phyloP scores from a whole-genome alignment of 2,329 filamentous ascomycete species.

The Beauveria brongniartii region DNA sequence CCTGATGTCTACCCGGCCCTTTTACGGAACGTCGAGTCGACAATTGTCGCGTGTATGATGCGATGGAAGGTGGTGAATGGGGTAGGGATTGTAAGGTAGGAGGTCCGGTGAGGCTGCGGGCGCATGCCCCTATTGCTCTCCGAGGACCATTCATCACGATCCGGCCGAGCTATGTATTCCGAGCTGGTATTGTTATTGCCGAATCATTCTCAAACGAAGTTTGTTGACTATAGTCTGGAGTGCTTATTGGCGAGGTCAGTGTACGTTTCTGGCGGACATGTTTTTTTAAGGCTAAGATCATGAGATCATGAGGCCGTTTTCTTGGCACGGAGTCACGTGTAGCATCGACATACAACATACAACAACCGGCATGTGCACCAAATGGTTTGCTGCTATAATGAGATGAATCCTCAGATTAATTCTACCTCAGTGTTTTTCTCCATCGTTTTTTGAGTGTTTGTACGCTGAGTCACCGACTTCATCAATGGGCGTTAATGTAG shows the following conservation, averaged over 20 bases:
- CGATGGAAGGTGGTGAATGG: neutral
- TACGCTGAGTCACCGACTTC: too few relatives aligned
- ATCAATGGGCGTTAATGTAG: too few relatives aligned
- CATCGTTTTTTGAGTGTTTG: too few relatives aligned
- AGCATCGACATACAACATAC: neutral
- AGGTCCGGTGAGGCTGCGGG: neutral
- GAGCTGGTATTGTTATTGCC: neutral
- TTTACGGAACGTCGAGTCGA: neutral
- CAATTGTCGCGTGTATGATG: neutral
- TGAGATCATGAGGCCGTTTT: neutral
- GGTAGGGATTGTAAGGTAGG: neutral
- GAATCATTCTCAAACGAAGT: neutral
- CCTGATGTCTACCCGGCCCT: neutral
- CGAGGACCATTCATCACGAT: neutral
- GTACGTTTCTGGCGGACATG: neutral
- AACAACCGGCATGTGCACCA: neutral
- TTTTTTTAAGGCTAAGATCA: neutral
- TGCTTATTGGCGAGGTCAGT: neutral
- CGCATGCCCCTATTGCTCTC: neutral
- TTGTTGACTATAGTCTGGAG: neutral
- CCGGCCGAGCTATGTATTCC: neutral
- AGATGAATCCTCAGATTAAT: too few relatives aligned
- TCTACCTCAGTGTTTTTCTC: too few relatives aligned
- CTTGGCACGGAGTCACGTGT: conserved; percentile 7
- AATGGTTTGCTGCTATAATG: neutral